phyloP scores from a whole-genome alignment of 2,329 filamentous ascomycete species.

The Plectosphaerella cucumerina region DNA sequence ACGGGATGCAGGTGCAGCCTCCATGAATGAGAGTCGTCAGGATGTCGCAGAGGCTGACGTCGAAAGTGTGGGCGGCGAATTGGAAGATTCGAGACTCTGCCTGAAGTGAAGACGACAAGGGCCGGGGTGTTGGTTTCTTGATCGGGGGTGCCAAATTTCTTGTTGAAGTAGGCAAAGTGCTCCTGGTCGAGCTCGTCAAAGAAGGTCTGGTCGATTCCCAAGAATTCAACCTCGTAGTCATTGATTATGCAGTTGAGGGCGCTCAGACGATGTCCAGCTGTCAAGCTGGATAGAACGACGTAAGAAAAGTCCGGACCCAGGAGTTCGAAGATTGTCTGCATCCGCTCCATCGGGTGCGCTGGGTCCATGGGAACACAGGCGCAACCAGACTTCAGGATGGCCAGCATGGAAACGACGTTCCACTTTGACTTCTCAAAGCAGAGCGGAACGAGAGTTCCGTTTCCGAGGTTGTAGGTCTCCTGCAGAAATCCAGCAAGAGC shows the following conservation, averaged over 20 bases:
- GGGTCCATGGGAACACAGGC: conserved; percentile 17
- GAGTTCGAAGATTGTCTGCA: background rate
- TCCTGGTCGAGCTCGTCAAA: background rate
- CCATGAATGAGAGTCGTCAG: conserved; percentile 30
- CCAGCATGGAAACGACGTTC: conserved; percentile 17
- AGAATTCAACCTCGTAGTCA: background rate
- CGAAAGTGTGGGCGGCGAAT: conserved; percentile 28
- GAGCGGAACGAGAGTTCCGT: conserved; percentile 15
- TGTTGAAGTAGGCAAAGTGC: too few species aligned
- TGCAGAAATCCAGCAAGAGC: background rate
- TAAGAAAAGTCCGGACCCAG: background rate
- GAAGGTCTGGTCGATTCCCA: background rate
- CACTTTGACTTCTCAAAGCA: conserved; percentile 24
- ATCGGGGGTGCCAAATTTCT: too few species aligned
- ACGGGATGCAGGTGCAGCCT: conserved; percentile 31
- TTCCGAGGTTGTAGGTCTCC: background rate
- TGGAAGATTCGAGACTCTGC: conserved; percentile 11
- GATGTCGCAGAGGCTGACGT: conserved; percentile 31
- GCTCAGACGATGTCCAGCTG: too few species aligned
- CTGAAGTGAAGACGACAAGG: conserved; percentile 18
- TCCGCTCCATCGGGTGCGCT: conserved; percentile 6
- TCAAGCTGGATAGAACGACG: background rate
- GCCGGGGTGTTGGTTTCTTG: conserved; percentile 1
- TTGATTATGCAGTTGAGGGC: too few species aligned
- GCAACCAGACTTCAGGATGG: conserved; percentile 19